phyloP scores from a whole-genome alignment of 1,284 basidiomycete genomes.

The Ustilago loliicola region DNA sequence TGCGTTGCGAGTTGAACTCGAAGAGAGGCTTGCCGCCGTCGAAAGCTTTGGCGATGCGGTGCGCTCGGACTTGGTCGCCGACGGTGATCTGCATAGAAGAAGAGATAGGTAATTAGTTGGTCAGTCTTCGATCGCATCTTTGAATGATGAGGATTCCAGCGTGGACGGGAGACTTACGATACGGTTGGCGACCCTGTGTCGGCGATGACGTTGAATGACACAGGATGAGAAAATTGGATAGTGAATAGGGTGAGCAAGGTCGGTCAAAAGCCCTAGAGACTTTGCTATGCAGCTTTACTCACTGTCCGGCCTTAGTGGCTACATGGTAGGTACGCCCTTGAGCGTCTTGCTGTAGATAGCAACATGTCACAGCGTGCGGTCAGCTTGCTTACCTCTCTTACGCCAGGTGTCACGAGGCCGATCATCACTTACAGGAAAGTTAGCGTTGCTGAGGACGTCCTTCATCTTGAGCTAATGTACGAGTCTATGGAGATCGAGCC shows the following conservation, averaged over 20 bases:
- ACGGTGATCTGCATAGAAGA: slow-evolving; percentile 75
- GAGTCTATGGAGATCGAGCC: background rate
- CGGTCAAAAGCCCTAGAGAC: too few species aligned
- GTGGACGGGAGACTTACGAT: slow-evolving; percentile 72
- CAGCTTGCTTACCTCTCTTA: background rate
- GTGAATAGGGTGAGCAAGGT: background rate
- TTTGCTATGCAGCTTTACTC: slow-evolving; percentile 8
- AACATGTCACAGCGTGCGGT: background rate
- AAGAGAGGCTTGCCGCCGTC: slow-evolving; percentile 75
- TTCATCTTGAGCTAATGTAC: slow-evolving; percentile 42
- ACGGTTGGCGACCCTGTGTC: slow-evolving; percentile 78
- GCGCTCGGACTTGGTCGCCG: slow-evolving; percentile 80
- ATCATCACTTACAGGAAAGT: slow-evolving; percentile 56
- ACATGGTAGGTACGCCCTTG: slow-evolving; percentile 59
- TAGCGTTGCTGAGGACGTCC: slow-evolving; percentile 58
- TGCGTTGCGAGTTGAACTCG: slow-evolving; percentile 79
- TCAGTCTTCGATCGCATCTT: too few species aligned
- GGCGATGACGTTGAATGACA: background rate
- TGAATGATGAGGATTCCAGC: too few species aligned
- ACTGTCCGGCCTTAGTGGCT: slow-evolving; percentile 53
- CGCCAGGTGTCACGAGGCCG: background rate
- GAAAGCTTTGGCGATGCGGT: slow-evolving; percentile 76
- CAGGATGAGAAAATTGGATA: background rate
- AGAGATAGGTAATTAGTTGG: background rate
- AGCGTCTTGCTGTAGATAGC: slow-evolving; percentile 41